Evolutionary conservation across 768 basidiomycete genomes (phyloP).

Genomic region (Polyporus arcularius): DNA sequence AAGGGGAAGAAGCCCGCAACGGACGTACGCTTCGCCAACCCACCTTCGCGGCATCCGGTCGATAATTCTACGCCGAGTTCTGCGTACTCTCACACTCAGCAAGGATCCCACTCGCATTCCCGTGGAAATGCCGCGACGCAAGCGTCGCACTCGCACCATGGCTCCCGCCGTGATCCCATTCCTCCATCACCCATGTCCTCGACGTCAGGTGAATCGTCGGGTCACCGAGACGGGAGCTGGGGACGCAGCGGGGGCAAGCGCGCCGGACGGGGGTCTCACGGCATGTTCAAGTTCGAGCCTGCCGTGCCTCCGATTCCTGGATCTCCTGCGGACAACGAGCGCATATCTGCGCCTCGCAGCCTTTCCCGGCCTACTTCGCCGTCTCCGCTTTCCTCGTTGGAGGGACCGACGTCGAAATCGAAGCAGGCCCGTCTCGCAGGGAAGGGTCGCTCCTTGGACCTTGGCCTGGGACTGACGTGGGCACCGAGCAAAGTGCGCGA

Average conservation of each 20-base stretch:
- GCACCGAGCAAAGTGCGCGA: conserved; percentile 68
- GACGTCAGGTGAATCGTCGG: conserved; percentile 24
- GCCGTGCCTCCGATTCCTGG: conserved; percentile 51
- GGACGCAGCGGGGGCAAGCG: conserved; percentile 53
- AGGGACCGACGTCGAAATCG: conserved; percentile 4
- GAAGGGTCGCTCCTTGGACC: conserved; percentile 74
- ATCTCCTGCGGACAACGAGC: conserved; percentile 28
- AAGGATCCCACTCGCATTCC: not conserved
- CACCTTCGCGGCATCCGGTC: conserved; percentile 16
- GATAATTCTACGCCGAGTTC: conserved; percentile 19
- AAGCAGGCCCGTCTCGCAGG: conserved; percentile 24
- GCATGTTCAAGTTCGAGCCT: conserved; percentile 69
- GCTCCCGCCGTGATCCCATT: conserved; percentile 8
- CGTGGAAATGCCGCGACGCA: not conserved
- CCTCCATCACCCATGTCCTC: conserved; percentile 24
- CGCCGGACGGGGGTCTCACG: conserved; percentile 46
- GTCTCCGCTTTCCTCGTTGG: not conserved
- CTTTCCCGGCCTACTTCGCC: conserved; percentile 7
- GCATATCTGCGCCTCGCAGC: conserved; percentile 2
- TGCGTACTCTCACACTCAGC: conserved; percentile 4
- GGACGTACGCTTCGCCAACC: conserved; percentile 13
- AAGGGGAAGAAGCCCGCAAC: conserved; percentile 11
- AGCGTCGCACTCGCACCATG: conserved; percentile 1
- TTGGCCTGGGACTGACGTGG: conserved; percentile 71
- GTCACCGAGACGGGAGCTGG: conserved; percentile 45